Percentiles rank a stretch among this genome's conserved stretches.
These are phyloP conservation scores for Neurospora sublineolata DNA, from an alignment of 495 filamentous ascomycete genomes.

Conservation along the genomic window DNA sequence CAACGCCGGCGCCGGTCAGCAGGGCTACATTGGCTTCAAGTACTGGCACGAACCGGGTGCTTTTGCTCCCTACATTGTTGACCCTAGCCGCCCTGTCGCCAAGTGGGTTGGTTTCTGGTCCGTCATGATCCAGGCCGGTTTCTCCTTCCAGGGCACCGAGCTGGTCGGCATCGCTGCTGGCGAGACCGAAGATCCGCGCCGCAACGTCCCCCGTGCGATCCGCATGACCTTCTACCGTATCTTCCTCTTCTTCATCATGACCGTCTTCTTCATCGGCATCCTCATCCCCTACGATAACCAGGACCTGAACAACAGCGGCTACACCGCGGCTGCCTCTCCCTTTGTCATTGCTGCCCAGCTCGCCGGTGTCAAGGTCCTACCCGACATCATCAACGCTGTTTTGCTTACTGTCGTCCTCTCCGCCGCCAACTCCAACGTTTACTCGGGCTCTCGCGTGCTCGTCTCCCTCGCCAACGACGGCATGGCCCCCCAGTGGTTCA, in stretches of 20 bases:
- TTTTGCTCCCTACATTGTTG: conserved; percentile 45
- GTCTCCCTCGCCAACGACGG: conserved; percentile 50
- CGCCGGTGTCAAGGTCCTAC: conserved; percentile 54
- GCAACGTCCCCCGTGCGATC: conserved; percentile 40
- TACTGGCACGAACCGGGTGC: conserved; percentile 62
- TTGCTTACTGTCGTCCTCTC: conserved; percentile 50
- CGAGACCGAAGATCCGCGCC: conserved; percentile 50
- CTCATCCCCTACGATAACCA: conserved; percentile 46
- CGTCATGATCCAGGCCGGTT: conserved; percentile 34
- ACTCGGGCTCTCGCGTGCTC: conserved; percentile 53
- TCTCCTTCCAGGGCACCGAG: conserved; percentile 44
- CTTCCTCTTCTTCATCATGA: conserved; percentile 54
- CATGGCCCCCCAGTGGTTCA: conserved; percentile 43
- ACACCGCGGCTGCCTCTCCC: conserved; percentile 50
- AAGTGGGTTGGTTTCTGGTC: conserved; percentile 37
- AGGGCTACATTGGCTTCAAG: conserved; percentile 56
- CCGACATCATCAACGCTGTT: conserved; percentile 61
- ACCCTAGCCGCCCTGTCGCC: conserved; percentile 24
- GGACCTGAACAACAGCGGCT: conserved; percentile 36
- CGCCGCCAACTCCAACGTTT: conserved; percentile 46
- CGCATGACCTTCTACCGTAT: conserved; percentile 49
- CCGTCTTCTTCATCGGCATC: conserved; percentile 57
- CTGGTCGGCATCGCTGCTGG: conserved; percentile 57
- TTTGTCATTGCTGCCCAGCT: conserved; percentile 56
- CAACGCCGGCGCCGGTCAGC: conserved; percentile 53